Evolutionary conservation across 2,329 filamentous ascomycete genomes (phyloP).

Genomic region (Reticulascus tulasneorum): DNA sequence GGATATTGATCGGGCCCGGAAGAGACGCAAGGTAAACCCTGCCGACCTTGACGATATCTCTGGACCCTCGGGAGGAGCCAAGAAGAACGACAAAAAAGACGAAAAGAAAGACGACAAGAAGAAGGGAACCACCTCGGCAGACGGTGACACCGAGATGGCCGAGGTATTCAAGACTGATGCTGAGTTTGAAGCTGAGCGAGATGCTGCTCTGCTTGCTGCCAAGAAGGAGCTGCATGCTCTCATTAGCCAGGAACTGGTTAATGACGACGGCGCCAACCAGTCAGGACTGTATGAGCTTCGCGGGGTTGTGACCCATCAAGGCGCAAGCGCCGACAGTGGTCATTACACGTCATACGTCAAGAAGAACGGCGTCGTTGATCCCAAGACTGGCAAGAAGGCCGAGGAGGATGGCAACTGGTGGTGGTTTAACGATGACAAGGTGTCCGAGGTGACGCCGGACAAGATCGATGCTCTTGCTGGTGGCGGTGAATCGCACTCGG

Average conservation of each 20-base stretch:
- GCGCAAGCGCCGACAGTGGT: conserved; percentile 91
- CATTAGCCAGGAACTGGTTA: conserved; percentile 68
- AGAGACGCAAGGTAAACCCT: conserved; percentile 73
- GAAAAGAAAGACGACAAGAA: conserved; percentile 29
- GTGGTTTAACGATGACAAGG: conserved; percentile 99
- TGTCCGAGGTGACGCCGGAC: conserved; percentile 84
- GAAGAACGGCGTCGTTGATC: conserved; percentile 72
- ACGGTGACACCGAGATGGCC: conserved; percentile 69
- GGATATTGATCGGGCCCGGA: conserved; percentile 85
- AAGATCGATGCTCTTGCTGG: conserved; percentile 89
- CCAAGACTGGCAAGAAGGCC: conserved; percentile 70
- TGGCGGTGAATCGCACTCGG: conserved; percentile 83
- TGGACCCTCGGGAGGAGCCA: conserved; percentile 39
- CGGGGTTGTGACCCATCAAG: conserved; percentile 93
- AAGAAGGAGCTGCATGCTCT: conserved; percentile 85
- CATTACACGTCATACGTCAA: conserved; percentile 99
- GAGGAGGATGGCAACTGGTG: conserved; percentile 95
- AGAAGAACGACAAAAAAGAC: conserved; percentile 33
- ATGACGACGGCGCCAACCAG: conserved; percentile 82
- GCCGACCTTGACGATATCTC: conserved; percentile 42
- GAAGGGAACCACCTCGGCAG: conserved; percentile 34
- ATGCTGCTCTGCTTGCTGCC: conserved; percentile 67
- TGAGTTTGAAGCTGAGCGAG: conserved; percentile 82
- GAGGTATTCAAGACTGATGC: conserved; percentile 88
- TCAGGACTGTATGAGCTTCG: conserved; percentile 93